Evolutionary conservation across 257 asterid species (phyloP).

Genomic region (Cordia subcordata): DNA sequence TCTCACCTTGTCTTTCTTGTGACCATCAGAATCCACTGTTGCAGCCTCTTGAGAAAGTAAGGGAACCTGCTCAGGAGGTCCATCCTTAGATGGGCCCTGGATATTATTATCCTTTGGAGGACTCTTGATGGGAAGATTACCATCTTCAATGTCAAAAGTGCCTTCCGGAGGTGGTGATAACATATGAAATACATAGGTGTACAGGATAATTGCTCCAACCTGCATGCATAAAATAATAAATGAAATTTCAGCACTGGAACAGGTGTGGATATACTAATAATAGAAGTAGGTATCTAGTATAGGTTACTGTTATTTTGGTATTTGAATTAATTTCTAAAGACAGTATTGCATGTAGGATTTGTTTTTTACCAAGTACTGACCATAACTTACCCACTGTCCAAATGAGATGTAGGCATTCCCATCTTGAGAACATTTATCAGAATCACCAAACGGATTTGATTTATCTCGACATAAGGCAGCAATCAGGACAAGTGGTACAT

Average conservation of each 20-base stretch:
- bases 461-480: slow-evolving; percentile 91
- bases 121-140: slow-evolving; percentile 38
- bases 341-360: not conserved
- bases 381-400: slow-evolving; percentile 89
- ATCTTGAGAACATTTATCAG: slow-evolving; percentile 70
- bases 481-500: slow-evolving; percentile 93
- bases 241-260: not conserved
- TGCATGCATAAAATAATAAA: slow-evolving; percentile 11
- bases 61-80: slow-evolving; percentile 60
- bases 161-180: slow-evolving; percentile 95
- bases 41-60: slow-evolving; percentile 51
- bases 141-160: slow-evolving; percentile 57
- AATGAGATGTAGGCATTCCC: slow-evolving; percentile 98
- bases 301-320: not conserved
- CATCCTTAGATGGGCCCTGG: slow-evolving; percentile 24
- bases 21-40: slow-evolving; percentile 32
- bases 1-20: slow-evolving; percentile 48
- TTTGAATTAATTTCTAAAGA: too few relatives aligned
- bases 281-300: not conserved
- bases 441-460: slow-evolving; percentile 88
- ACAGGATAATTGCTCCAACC: slow-evolving; percentile 96
- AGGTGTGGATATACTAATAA: not conserved
- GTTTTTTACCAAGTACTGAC: not conserved
- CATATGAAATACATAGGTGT: slow-evolving; percentile 92
- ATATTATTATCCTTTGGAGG: slow-evolving; percentile 26